Conservation (phyloP, 768 basidiomycete genomes). For the Chiua virens region DNA sequence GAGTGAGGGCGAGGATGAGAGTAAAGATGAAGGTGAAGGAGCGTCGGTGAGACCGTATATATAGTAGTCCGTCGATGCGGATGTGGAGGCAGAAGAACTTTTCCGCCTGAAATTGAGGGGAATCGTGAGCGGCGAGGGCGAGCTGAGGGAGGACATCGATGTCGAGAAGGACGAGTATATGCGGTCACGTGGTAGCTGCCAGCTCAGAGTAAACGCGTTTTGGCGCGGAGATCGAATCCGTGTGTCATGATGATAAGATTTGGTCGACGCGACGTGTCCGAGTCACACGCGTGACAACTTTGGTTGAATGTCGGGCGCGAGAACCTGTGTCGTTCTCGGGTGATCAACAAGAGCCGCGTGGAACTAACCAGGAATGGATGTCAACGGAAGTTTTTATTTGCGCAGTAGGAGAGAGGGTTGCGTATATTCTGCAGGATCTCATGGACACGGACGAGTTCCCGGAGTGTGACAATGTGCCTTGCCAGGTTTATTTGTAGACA, state of each 20-base stretch:
- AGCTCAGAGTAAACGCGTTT: slow-evolving; percentile 33
- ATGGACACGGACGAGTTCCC: no score
- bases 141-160: slow-evolving; percentile 24
- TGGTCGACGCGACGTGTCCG: no score
- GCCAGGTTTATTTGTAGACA: no score
- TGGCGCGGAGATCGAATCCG: slow-evolving; percentile 31
- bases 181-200: slow-evolving; percentile 28
- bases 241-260: background rate
- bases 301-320: no score
- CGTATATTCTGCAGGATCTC: no score
- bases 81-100: slow-evolving; percentile 20
- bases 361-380: no score
- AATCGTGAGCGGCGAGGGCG: slow-evolving; percentile 8
- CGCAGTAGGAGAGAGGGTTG: no score
- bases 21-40: slow-evolving; percentile 14
- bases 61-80: background rate
- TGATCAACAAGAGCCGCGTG: no score
- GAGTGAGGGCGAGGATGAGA: slow-evolving; percentile 19
- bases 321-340: no score
- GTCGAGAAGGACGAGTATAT: slow-evolving; percentile 29
- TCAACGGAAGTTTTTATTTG: no score
- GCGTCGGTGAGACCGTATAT: background rate
- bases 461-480: no score
- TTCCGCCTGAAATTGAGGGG: slow-evolving; percentile 25
- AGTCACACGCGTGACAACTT: no score